Conservation (phyloP, 495 filamentous ascomycete genomes). For the Trichoderma erinaceum region DNA sequence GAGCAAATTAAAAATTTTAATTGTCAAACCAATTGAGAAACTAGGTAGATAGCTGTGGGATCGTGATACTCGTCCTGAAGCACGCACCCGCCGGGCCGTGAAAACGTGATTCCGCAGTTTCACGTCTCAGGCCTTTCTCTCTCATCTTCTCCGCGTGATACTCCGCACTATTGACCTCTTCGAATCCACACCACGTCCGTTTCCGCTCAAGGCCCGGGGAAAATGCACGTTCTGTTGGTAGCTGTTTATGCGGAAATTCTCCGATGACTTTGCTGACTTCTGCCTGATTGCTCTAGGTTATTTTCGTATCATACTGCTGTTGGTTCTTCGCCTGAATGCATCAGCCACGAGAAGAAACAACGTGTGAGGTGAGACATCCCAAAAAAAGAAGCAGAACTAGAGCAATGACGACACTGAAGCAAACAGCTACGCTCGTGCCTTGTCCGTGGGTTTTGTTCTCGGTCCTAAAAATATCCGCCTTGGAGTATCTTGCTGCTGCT, state of each 20-base stretch:
- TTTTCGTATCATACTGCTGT: neutral
- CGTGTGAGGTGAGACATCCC: no score
- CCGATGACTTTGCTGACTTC: neutral
- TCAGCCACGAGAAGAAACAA: no score
- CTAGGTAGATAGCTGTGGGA: neutral
- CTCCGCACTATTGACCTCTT: neutral
- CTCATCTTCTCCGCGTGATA: neutral
- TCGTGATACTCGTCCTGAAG: neutral
- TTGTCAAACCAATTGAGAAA: no score
- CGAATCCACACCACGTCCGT: neutral
- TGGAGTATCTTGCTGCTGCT: neutral
- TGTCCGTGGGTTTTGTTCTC: no score
- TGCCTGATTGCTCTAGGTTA: neutral
- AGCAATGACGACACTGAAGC: no score
- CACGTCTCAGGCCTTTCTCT: neutral
- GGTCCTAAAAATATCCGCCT: no score
- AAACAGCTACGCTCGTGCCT: no score
- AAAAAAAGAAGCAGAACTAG: no score
- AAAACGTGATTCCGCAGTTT: neutral
- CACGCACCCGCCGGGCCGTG: conserved; percentile 2
- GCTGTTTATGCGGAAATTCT: neutral
- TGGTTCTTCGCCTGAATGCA: no score
- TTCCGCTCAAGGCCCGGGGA: neutral
- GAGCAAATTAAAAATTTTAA: no score
- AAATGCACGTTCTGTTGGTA: neutral